Evolutionary conservation across 2,329 filamentous ascomycete genomes (phyloP).

Genomic region (Penicillium sp.): DNA sequence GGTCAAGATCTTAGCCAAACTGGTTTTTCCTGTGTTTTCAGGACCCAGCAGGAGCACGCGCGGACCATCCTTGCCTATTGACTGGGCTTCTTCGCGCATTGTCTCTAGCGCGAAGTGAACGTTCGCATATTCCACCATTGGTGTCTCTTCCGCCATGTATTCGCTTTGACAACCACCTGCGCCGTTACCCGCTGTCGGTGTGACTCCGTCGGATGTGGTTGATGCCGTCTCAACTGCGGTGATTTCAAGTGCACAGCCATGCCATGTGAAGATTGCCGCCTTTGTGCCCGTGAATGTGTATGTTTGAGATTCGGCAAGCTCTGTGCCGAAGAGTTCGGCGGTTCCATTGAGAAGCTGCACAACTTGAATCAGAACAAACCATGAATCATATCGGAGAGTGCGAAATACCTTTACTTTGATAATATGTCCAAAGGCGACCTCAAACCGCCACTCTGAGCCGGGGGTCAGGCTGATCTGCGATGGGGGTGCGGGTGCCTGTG

Average conservation of each 20-base stretch:
- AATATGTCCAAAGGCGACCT: constrained; percentile 58
- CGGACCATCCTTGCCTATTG: constrained; percentile 59
- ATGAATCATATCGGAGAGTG: background rate
- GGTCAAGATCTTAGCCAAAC: constrained; percentile 70
- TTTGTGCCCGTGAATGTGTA: constrained; percentile 82
- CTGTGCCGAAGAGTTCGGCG: constrained; percentile 91
- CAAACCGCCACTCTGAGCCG: constrained; percentile 75
- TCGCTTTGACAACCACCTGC: constrained; percentile 65
- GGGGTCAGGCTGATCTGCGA: constrained; percentile 56
- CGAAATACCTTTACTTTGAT: constrained; percentile 52
- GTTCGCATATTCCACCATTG: constrained; percentile 76
- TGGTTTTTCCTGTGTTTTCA: constrained; percentile 78
- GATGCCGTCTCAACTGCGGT: constrained; percentile 56
- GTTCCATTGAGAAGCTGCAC: constrained; percentile 69
- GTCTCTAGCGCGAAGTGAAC: constrained; percentile 82
- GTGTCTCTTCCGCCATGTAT: constrained; percentile 73
- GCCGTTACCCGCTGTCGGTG: constrained; percentile 31
- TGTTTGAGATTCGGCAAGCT: constrained; percentile 74
- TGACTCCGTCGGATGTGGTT: constrained; percentile 28
- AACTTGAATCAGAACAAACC: constrained; percentile 4
- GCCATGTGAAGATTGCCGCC: constrained; percentile 87
- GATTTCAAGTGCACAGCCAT: constrained; percentile 82
- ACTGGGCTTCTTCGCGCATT: constrained; percentile 61
- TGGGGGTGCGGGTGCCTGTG: constrained; percentile 37
- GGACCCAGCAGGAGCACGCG: constrained; percentile 81